These are phyloP conservation scores for Mycena venus DNA, from an alignment of 768 basidiomycete genomes.

Conservation along the genomic window DNA sequence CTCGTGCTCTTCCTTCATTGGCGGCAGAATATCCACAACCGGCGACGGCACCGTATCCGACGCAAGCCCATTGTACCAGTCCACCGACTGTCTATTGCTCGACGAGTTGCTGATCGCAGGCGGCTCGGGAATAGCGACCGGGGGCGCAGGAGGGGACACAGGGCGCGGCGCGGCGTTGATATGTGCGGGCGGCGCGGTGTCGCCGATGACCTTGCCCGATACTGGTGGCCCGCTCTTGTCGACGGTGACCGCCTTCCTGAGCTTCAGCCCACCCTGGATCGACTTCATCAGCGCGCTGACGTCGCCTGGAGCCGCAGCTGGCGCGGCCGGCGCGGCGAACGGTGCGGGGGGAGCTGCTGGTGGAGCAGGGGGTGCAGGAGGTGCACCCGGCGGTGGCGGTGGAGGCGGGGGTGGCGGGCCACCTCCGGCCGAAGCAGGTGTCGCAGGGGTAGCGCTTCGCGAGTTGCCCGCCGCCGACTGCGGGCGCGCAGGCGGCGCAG, in stretches of 20 bases:
- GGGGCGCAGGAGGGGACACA: conserved; percentile 52
- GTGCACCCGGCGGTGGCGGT: conserved; percentile 36
- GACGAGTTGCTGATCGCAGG: conserved; percentile 41
- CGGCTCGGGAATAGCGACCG: conserved; percentile 39
- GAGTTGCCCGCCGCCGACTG: conserved; percentile 60
- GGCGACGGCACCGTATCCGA: conserved; percentile 67
- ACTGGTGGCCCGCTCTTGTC: conserved; percentile 82
- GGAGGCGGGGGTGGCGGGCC: conserved; percentile 48
- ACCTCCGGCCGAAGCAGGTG: conserved; percentile 36
- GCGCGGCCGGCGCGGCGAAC: conserved; percentile 46
- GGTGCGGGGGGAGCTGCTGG: conserved; percentile 44
- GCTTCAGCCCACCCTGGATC: conserved; percentile 81
- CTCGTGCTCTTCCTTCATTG: conserved; percentile 74
- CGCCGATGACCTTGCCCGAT: conserved; percentile 86
- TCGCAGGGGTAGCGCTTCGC: conserved; percentile 27
- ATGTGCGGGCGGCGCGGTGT: conserved; percentile 77
- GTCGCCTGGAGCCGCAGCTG: conserved; percentile 59
- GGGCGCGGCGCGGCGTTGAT: conserved; percentile 64
- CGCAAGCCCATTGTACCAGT: conserved; percentile 92
- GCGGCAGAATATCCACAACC: conserved; percentile 58
- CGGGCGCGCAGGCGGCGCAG: conserved; percentile 56
- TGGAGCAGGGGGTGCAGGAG: conserved; percentile 48
- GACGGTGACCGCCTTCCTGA: conserved; percentile 84
- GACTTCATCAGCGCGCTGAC: conserved; percentile 78
- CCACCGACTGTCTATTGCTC: conserved; percentile 80